Conservation (phyloP, 352 stramenopile species). For the Albugo candida region DNA sequence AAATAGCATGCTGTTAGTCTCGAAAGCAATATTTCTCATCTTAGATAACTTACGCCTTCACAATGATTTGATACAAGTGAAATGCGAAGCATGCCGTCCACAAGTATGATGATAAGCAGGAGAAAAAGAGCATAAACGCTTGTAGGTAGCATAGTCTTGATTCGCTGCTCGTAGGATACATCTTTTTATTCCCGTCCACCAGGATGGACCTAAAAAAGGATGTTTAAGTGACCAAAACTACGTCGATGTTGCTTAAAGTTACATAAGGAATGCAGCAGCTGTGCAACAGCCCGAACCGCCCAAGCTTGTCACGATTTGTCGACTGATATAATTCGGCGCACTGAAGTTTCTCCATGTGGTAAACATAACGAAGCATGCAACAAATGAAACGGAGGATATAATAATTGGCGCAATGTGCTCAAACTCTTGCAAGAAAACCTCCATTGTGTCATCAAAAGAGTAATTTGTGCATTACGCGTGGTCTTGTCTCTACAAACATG, state of each 20-base stretch:
- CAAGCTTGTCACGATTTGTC: slow-evolving; percentile 48
- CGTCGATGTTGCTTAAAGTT: slow-evolving; percentile 1
- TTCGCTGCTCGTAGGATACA: slow-evolving; percentile 14
- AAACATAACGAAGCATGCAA: slow-evolving; percentile 49
- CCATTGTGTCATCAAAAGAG: too few relatives aligned
- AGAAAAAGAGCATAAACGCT: slow-evolving; percentile 53
- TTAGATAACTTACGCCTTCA: slow-evolving; percentile 21
- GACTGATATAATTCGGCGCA: slow-evolving; percentile 42
- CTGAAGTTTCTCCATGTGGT: slow-evolving; percentile 45
- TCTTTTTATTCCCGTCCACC: slow-evolving; percentile 23
- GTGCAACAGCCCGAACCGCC: slow-evolving; percentile 36
- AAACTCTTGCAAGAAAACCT: slow-evolving; percentile 8
- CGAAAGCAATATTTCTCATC: too few relatives aligned
- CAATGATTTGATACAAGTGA: slow-evolving; percentile 75
- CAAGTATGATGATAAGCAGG: slow-evolving; percentile 62
- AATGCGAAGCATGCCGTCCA: slow-evolving; percentile 75
- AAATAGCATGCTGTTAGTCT: too few relatives aligned
- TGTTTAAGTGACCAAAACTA: not conserved
- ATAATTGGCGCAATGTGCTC: slow-evolving; percentile 31
- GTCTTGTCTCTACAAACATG: too few relatives aligned
- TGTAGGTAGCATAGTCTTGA: slow-evolving; percentile 45
- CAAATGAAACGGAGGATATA: slow-evolving; percentile 33
- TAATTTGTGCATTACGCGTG: too few relatives aligned
- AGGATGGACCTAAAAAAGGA: slow-evolving; percentile 23
- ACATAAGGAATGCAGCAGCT: slow-evolving; percentile 42